Evolutionary conservation across 768 basidiomycete species (phyloP), one percentile per base, ranked within the genome.

Genomic region (Tephrocybe rancida): DNA sequence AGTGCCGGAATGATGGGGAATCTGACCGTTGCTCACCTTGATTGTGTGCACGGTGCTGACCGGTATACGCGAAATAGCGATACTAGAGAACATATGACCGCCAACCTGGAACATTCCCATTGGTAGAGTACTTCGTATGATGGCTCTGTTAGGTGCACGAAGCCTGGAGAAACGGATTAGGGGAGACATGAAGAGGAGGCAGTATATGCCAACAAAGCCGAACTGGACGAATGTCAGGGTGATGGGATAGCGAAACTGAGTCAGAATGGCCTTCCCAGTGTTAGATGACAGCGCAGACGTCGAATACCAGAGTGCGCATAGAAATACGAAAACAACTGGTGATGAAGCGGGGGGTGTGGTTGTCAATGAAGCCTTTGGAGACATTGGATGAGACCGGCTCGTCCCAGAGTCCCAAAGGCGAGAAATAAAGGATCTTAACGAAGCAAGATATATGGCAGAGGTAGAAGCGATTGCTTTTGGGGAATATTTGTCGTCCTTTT

Each of bases 11-110:
- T 10, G n/a, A 21, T 60, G 39, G 13, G 9, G 11, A 16, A 14
- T 13, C 44, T 50, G 10, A 34, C 44, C 43, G 44, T 30, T 21
- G 67, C 80, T 61, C 63, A 96, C 96, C 87, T 99, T 99, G 73
- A 98, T 98, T 43, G 96, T 98, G 69, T 99, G 97, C 13, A 98
- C 95, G 0, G 97, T 99, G 74, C 91, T 94, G 54, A 99, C 97
- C 2, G 91, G 93, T 56, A 98, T 96, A 46, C 94, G 80, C 44
- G 95, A 93, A 48, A 98, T 99, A 10, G 97, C 97, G 74, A 99
- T 88, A 61, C 94, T 96, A 16, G 95, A 95, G 68, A 97, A 98
- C 64, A 99, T 93, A 68, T 99, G 97, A 1, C 97, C 97, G 6
- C 88, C 93, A 29, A 99, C 95, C 72, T 99, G 97, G 69, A 99